Conservation (phyloP, 148 eudicot genomes). For the Drosera capensis region DNA sequence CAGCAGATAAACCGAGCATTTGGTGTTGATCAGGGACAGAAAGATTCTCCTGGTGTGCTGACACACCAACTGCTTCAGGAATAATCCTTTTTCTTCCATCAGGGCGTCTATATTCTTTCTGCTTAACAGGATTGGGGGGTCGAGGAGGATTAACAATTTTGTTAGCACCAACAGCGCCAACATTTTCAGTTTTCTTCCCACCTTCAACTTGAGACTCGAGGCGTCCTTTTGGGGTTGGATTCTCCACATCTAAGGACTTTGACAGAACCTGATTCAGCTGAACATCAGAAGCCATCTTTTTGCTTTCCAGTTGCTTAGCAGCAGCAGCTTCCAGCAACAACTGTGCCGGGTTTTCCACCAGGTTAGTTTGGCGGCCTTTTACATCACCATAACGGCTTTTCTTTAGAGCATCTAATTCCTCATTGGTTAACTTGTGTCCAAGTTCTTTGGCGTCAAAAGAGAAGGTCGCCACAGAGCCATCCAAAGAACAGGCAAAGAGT, state of each 20-base stretch:
- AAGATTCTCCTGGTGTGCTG: constrained; percentile 41
- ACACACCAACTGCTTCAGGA: constrained; percentile 84
- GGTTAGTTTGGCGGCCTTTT: constrained; percentile 70
- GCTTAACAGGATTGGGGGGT: constrained; percentile 78
- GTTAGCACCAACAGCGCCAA: constrained; percentile 27
- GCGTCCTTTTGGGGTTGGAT: constrained; percentile 25
- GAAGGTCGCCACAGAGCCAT: constrained; percentile 84
- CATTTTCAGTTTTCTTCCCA: constrained; percentile 42
- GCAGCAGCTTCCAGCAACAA: constrained; percentile 90
- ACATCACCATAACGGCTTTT: constrained; percentile 92
- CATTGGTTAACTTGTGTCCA: constrained; percentile 63
- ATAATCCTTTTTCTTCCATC: constrained; percentile 97
- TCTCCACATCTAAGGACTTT: constrained; percentile 32
- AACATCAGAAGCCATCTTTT: constrained; percentile 30
- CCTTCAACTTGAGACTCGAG: constrained; percentile 32
- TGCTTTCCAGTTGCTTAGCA: constrained; percentile 41
- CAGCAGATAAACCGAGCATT: constrained; percentile 28
- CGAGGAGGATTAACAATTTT: constrained; percentile 34
- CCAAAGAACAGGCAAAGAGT: constrained; percentile 89
- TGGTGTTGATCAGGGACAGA: constrained; percentile 24
- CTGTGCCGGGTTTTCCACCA: constrained; percentile 95
- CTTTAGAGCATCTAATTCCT: constrained; percentile 67
- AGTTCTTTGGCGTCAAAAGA: constrained; percentile 79
- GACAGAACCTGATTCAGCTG: constrained; percentile 21
- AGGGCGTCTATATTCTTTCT: constrained; percentile 89